Evolutionary conservation across 345 rosid species (phyloP), one percentile per base, ranked within the genome.

Genomic region (Dipteronia sinensis): DNA sequence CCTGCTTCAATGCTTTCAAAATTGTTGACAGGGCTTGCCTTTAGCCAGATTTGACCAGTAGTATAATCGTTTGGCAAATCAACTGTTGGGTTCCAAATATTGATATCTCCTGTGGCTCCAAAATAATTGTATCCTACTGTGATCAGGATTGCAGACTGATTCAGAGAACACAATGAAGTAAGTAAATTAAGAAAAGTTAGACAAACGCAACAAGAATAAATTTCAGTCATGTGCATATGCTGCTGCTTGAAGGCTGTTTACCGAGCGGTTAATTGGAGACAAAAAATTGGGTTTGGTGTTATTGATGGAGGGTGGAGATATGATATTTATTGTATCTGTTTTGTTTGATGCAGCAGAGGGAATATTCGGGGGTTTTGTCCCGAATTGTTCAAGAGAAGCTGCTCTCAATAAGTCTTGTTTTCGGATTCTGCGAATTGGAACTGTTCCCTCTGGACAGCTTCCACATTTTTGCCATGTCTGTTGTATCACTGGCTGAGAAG

Each of bases 1-100:
- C 92, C 88, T 1, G 87, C 70, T 84, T 88, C 92, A 2, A 86
- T 44, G 74, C 78, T 83, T 53, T 90, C 88, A 40, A 77, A 82
- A 47, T 0, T 1, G 53, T 68, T 56, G 0, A 79, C 79, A 0
- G 78, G 79, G 29, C 89, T 88, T 67, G 25, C 56, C 55, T 78
- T 44, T 16, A 87, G 19, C 92, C 91, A 89, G 62, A 87, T 83
- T 76, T 86, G 94, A 3, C 69, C 85, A 4, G 87, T 47, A 8
- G 79, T 82, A 79, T 65, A 88, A 29, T 88, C 90, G 3, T 29
- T 66, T 6, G 38, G 12, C 12, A 47, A 23, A 23, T 81, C 88
- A 23, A 81, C 38, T 0, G 56, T 69, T 19, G 92, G 90, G 29
- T 80, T 86, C 94, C 94, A 87, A 2, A 86, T 44, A 74, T 89